phyloP scores from a whole-genome alignment of 768 basidiomycete species.

The Termitomyces sp. region DNA sequence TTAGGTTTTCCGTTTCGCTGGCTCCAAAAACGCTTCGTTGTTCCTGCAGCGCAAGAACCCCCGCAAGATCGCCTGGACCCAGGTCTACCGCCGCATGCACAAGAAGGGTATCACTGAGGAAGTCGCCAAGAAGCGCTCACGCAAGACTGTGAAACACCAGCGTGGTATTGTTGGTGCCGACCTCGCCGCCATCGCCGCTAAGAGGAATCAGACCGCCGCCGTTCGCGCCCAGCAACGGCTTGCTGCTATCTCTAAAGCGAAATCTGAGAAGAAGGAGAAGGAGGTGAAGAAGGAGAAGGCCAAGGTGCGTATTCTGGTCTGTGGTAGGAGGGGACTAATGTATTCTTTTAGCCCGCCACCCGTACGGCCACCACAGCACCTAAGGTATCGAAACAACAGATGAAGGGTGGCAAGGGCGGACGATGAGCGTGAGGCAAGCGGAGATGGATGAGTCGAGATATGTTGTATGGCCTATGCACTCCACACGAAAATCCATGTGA shows the following conservation, averaged over 20 bases:
- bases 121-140: conserved; percentile 97
- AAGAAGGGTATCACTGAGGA: conserved; percentile 99
- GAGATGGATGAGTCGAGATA: conserved; percentile 17
- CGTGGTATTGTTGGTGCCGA: conserved; percentile 98
- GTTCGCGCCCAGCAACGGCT: conserved; percentile 77
- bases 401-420: conserved; percentile 86
- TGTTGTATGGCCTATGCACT: conserved; percentile 23
- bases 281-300: conserved; percentile 91
- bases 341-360: conserved; percentile 40
- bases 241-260: conserved; percentile 89
- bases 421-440: conserved; percentile 40
- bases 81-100: conserved; percentile 94
- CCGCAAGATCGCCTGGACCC: conserved; percentile 98
- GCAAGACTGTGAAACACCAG: conserved; percentile 96
- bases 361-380: conserved; percentile 61
- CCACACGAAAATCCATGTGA: conserved; percentile 22
- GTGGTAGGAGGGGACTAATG: background rate
- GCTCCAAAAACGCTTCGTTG: conserved; percentile 91
- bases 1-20: conserved; percentile 93
- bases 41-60: conserved; percentile 99
- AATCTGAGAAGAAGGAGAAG: conserved; percentile 96
- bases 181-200: conserved; percentile 85
- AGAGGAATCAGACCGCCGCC: conserved; percentile 87
- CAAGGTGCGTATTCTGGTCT: conserved; percentile 48
- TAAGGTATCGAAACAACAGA: conserved; percentile 93